Evolutionary conservation across 139 green algal species (phyloP).

Genomic region (Micromonas commoda): DNA sequence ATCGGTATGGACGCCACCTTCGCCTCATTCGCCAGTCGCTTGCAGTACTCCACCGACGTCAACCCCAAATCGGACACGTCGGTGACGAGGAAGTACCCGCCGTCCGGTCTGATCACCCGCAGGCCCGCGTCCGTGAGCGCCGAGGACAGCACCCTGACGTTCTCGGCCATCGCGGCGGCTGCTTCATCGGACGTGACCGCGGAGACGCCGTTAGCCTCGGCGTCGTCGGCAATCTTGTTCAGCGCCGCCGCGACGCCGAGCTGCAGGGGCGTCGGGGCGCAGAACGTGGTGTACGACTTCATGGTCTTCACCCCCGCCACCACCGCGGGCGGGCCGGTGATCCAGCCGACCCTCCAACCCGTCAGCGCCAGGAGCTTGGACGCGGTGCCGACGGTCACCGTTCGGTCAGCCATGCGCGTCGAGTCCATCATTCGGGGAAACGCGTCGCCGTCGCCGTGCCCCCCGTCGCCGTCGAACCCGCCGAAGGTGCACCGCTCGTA

Average conservation of each 20-base stretch:
- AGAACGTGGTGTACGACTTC: not conserved
- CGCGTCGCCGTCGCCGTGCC: not conserved
- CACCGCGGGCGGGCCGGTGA: not conserved
- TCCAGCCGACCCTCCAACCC: conserved; percentile 22
- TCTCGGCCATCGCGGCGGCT: conserved; percentile 11
- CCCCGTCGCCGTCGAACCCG: conserved; percentile 2
- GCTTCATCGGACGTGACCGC: conserved; percentile 16
- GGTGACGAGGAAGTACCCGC: conserved; percentile 35
- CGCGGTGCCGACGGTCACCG: conserved; percentile 2
- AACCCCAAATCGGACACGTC: not conserved
- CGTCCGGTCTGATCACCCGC: not conserved
- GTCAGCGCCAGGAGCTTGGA: conserved; percentile 18
- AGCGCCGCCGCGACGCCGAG: conserved; percentile 24
- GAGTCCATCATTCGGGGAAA: not conserved
- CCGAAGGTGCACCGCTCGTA: conserved; percentile 23
- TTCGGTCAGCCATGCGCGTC: conserved; percentile 8
- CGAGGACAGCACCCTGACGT: not conserved
- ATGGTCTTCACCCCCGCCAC: conserved; percentile 8
- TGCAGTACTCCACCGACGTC: conserved; percentile 25
- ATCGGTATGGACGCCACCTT: conserved; percentile 14
- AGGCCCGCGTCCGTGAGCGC: conserved; percentile 16
- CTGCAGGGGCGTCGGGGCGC: conserved; percentile 32
- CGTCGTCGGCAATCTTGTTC: conserved; percentile 5
- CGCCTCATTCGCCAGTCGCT: not conserved
- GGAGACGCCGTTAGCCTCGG: not conserved